These are phyloP conservation scores for Backusella psychrophila DNA, from an alignment of 192 early-diverging fungal genomes.

Conservation along the genomic window DNA sequence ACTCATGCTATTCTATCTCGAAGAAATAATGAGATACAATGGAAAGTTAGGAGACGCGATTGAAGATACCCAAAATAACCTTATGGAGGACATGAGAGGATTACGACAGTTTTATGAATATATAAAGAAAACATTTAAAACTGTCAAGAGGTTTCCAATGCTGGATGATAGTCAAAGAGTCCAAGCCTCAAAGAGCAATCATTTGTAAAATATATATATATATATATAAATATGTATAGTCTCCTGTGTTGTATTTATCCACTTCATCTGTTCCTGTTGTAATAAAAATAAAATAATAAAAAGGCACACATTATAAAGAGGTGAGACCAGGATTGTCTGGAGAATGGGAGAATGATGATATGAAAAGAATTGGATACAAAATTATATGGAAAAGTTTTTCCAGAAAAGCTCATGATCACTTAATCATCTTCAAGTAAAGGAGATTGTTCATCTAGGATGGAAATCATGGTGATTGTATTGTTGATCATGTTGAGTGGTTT, in stretches of 20 bases:
- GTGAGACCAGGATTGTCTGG: no score
- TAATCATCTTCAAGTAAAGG: no score
- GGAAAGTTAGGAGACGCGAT: neutral
- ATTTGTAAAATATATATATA: neutral
- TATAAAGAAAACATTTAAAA: neutral
- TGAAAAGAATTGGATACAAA: no score
- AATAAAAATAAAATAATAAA: no score
- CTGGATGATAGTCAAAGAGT: neutral
- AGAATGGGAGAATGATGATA: no score
- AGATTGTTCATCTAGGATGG: no score
- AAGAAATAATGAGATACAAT: constrained; percentile 1
- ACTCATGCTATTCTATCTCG: neutral
- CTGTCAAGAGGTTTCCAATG: neutral
- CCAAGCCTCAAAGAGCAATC: neutral
- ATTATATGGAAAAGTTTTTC: no score
- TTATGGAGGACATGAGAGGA: neutral
- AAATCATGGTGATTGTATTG: no score
- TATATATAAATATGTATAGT: no score
- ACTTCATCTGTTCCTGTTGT: neutral
- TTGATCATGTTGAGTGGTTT: no score
- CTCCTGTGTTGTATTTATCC: neutral
- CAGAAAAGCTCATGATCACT: no score
- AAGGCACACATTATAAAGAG: no score
- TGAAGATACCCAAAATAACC: neutral
- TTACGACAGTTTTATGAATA: neutral